These are phyloP conservation scores for Mycena epipterygia DNA, from an alignment of 768 basidiomycete species.

Conservation along the genomic window DNA sequence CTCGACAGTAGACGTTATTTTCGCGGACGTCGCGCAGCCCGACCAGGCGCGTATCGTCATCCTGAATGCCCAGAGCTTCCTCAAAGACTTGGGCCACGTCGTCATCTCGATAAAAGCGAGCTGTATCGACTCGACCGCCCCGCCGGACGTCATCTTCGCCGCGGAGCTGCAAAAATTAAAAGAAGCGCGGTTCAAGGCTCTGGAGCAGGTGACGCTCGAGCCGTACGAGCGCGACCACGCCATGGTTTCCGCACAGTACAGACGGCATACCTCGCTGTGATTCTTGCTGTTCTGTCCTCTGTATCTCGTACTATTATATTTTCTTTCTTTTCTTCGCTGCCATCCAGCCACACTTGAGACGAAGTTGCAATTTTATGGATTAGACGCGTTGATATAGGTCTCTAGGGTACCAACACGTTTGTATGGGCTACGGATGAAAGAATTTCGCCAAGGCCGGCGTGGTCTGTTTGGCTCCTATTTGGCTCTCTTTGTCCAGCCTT, in stretches of 20 bases:
- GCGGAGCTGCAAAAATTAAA: conserved; percentile 87
- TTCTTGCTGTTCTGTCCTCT: not conserved
- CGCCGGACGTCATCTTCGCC: conserved; percentile 92
- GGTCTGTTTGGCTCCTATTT: too few species aligned
- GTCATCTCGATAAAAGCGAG: conserved; percentile 99
- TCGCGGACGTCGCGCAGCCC: conserved; percentile 98
- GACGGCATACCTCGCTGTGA: conserved; percentile 50
- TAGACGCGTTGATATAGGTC: too few species aligned
- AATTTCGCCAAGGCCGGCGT: too few species aligned
- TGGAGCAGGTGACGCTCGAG: conserved; percentile 96
- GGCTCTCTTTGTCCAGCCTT: too few species aligned
- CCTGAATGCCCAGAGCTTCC: conserved; percentile 94
- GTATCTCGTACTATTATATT: not conserved
- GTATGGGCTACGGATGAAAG: too few species aligned
- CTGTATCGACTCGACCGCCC: conserved; percentile 97
- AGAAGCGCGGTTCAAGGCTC: conserved; percentile 87
- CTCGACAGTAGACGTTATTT: conserved; percentile 96
- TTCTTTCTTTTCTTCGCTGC: not conserved
- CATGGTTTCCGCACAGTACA: conserved; percentile 80
- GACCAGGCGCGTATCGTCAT: conserved; percentile 98
- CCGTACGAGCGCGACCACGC: conserved; percentile 93
- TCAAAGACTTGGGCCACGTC: conserved; percentile 92
- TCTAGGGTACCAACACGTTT: too few species aligned
- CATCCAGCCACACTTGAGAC: too few species aligned
- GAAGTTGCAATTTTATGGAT: too few species aligned